Conservation (phyloP, 805 yeast genomes). For the Danielia reshetovae region DNA sequence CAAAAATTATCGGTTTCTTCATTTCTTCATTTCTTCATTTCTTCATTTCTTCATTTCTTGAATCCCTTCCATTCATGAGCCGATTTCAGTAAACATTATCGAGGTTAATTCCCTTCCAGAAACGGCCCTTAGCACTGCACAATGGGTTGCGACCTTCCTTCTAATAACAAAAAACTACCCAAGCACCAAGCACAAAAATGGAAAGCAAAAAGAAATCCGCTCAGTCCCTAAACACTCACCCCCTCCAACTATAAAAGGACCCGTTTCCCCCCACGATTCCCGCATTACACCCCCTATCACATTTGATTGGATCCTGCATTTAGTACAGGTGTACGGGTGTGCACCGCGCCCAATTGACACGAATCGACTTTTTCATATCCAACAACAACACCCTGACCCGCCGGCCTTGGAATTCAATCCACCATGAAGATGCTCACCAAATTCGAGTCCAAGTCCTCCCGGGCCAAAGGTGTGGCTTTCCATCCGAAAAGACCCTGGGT, state of each 20-base stretch:
- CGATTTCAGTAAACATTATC: no score
- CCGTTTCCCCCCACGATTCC: background rate
- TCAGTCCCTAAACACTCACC: background rate
- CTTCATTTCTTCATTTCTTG: no score
- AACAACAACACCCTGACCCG: slow-evolving; percentile 4
- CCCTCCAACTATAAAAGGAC: background rate
- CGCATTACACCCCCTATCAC: no score
- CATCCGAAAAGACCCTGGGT: slow-evolving; percentile 97
- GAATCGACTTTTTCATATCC: slow-evolving; percentile 7
- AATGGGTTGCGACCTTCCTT: no score
- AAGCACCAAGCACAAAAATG: background rate
- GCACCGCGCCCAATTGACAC: slow-evolving; percentile 4
- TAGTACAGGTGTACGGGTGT: slow-evolving; percentile 2
- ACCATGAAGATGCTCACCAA: slow-evolving; percentile 37
- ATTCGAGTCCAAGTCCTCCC: slow-evolving; percentile 95
- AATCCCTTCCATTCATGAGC: no score
- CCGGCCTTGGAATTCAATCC: no score
- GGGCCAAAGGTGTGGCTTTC: slow-evolving; percentile 97
- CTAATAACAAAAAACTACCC: background rate
- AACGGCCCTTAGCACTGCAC: no score
- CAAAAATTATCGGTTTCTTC: no score
- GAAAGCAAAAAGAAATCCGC: background rate
- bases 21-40: no score
- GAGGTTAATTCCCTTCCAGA: no score
- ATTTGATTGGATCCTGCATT: no score